These are phyloP conservation scores for Penicillium expansum DNA, from an alignment of 2,329 filamentous ascomycete genomes.

Conservation along the genomic window DNA sequence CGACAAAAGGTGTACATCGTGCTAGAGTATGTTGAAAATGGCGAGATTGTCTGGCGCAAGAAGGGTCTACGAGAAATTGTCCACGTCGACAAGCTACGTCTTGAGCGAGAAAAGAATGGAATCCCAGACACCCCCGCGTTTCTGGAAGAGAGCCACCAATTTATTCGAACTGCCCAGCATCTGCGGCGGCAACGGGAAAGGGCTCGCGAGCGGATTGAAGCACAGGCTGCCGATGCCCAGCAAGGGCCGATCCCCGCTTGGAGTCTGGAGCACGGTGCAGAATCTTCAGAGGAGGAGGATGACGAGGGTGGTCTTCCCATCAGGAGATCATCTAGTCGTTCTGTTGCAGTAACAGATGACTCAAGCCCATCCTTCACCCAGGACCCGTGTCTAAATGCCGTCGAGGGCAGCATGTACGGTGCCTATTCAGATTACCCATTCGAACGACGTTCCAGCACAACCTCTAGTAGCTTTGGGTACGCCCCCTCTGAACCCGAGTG, in stretches of 20 bases:
- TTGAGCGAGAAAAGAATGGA: constrained; percentile 72
- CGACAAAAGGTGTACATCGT: constrained; percentile 98
- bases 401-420: constrained; percentile 77
- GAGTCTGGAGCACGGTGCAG: constrained; percentile 78
- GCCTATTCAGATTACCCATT: constrained; percentile 63
- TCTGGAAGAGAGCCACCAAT: constrained; percentile 44
- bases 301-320: constrained; percentile 37
- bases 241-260: constrained; percentile 63
- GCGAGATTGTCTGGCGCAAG: constrained; percentile 91
- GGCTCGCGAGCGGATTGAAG: constrained; percentile 59
- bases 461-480: constrained; percentile 60
- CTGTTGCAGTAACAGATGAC: constrained; percentile 45
- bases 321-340: constrained; percentile 35
- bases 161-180: constrained; percentile 39
- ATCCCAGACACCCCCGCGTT: constrained; percentile 64
- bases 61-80: constrained; percentile 82
- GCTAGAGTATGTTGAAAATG: constrained; percentile 88
- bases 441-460: constrained; percentile 73
- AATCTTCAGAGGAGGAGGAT: constrained; percentile 49
- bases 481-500: constrained; percentile 46
- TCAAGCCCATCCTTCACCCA: constrained; percentile 50
- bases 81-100: constrained; percentile 73
- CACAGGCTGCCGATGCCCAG: constrained; percentile 56
- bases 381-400: constrained; percentile 47
- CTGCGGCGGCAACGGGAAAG: constrained; percentile 50